Conservation (phyloP, 768 basidiomycete species). For the Mycena albidolilacea region DNA sequence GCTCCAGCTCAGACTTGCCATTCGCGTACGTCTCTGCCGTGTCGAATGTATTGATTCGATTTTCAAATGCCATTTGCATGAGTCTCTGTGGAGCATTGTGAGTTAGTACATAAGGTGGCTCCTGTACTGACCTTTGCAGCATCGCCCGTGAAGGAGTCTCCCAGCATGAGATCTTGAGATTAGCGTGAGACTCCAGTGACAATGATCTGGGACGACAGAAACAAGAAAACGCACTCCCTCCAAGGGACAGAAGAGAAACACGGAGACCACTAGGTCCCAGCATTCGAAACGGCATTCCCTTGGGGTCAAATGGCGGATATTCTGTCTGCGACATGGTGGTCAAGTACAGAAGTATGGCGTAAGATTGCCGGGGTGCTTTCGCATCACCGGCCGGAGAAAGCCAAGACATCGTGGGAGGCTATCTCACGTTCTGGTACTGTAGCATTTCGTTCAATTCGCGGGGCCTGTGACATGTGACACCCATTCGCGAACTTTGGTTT, state of each 20-base stretch:
- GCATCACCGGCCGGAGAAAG: too few relatives aligned
- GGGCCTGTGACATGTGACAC: too few relatives aligned
- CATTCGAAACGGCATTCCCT: constrained; percentile 63
- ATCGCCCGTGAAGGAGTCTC: constrained; percentile 35
- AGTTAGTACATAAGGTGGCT: neutral
- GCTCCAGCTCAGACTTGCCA: constrained; percentile 82
- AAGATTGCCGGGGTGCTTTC: too few relatives aligned
- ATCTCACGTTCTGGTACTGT: too few relatives aligned
- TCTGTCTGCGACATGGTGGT: constrained; percentile 37
- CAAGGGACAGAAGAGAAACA: constrained; percentile 72
- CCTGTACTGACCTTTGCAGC: constrained; percentile 23
- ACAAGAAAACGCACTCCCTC: constrained; percentile 58
- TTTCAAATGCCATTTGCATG: constrained; percentile 82
- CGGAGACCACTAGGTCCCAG: constrained; percentile 67
- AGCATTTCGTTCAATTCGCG: too few relatives aligned
- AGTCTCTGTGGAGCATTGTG: constrained; percentile 66
- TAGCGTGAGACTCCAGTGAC: too few relatives aligned
- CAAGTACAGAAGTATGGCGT: too few relatives aligned
- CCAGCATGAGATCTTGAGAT: constrained; percentile 38
- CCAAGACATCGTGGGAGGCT: too few relatives aligned
- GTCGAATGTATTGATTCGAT: constrained; percentile 82
- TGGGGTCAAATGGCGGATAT: constrained; percentile 51
- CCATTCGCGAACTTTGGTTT: too few relatives aligned
- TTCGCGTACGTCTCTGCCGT: constrained; percentile 75
- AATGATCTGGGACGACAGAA: constrained; percentile 1